A percentile compares a stretch with the other conserved stretches of the same genome.
Conservation (phyloP, 352 stramenopile genomes). For the Phytophthora lateralis region DNA sequence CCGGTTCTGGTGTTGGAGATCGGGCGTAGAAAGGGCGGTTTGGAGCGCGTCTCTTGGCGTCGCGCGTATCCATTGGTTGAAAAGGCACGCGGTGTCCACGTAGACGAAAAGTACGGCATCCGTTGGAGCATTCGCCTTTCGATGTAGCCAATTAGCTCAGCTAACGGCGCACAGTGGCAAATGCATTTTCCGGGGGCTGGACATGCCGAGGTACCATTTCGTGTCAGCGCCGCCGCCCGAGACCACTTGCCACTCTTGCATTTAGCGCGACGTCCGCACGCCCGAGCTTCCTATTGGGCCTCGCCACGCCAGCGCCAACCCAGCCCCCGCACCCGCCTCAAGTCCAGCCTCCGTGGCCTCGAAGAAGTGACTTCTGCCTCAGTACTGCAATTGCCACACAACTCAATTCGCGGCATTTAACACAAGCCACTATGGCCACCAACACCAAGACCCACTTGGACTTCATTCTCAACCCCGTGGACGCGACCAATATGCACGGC, state of each 20-base stretch:
- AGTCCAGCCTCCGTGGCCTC: not conserved
- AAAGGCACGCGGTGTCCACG: constrained; percentile 21
- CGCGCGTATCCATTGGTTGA: constrained; percentile 6
- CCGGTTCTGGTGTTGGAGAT: constrained; percentile 22
- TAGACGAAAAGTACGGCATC: constrained; percentile 24
- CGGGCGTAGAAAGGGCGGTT: not conserved
- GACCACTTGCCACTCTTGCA: constrained; percentile 16
- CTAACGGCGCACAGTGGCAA: constrained; percentile 2
- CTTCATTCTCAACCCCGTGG: constrained; percentile 27
- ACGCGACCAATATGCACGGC: constrained; percentile 5
- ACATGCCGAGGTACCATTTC: too few species aligned
- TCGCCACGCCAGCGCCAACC: constrained; percentile 23
- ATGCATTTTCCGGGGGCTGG: constrained; percentile 22
- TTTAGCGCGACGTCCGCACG: constrained; percentile 24
- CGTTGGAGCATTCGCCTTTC: not conserved
- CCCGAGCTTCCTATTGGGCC: constrained; percentile 29
- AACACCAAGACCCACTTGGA: constrained; percentile 35
- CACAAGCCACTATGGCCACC: constrained; percentile 23
- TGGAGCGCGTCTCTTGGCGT: constrained; percentile 15
- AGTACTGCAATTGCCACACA: constrained; percentile 2
- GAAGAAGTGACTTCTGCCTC: constrained; percentile 1
- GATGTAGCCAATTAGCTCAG: constrained; percentile 16
- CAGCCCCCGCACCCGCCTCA: constrained; percentile 10
- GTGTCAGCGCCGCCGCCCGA: too few species aligned
- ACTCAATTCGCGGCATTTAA: constrained; percentile 24